These are phyloP conservation scores for Verticillium isaacii DNA, from an alignment of 2,329 filamentous ascomycete genomes.

Conservation along the genomic window DNA sequence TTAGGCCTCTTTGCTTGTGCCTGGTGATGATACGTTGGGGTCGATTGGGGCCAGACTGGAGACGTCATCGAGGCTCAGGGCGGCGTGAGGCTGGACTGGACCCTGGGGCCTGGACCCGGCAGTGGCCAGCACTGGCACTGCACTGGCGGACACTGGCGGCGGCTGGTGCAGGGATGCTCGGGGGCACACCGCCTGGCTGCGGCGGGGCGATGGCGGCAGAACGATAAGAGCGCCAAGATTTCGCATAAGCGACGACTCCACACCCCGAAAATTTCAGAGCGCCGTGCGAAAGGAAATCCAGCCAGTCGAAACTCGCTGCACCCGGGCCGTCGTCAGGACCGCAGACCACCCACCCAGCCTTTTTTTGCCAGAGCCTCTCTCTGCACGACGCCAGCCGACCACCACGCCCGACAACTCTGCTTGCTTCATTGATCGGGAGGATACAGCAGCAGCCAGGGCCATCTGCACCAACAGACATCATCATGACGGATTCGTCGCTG, in stretches of 20 bases:
- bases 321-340: constrained; percentile 1
- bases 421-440: neutral
- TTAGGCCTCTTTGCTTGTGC: no score
- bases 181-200: neutral
- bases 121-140: no score
- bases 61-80: no score
- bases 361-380: constrained; percentile 6
- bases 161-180: neutral
- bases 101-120: no score
- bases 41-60: no score
- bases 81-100: no score
- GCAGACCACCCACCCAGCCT: neutral
- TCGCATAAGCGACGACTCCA: constrained; percentile 15
- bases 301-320: constrained; percentile 4
- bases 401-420: no score
- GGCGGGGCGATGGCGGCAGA: neutral
- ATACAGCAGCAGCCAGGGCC: neutral
- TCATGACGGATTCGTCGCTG: constrained; percentile 40
- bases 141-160: no score
- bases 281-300: constrained; percentile 7
- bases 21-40: no score
- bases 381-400: neutral
- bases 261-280: constrained; percentile 14
- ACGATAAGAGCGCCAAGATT: constrained; percentile 10
- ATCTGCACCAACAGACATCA: constrained; percentile 3